phyloP scores from a whole-genome alignment of 1,284 basidiomycete species.

The Ustilago hordei region DNA sequence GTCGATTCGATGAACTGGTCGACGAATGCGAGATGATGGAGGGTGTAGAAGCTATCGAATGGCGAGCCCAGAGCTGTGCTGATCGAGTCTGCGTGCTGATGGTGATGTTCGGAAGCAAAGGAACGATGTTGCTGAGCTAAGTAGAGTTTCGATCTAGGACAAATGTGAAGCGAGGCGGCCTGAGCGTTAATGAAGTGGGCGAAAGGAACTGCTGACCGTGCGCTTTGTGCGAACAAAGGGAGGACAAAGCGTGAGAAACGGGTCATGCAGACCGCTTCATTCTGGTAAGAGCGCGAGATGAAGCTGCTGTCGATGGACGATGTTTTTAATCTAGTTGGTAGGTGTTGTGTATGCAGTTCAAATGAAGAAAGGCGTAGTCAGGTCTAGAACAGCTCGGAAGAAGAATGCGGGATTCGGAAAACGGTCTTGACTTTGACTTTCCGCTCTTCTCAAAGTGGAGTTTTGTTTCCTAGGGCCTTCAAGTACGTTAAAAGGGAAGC shows the following conservation, averaged over 20 bases:
- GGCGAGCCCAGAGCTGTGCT: not conserved
- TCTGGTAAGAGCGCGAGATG: not conserved
- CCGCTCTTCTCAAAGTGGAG: not conserved
- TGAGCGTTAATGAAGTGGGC: conserved; percentile 5
- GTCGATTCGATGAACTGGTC: not conserved
- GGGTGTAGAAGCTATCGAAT: not conserved
- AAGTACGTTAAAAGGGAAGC: no score
- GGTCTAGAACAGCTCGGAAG: conserved; percentile 7
- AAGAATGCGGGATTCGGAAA: not conserved
- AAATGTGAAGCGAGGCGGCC: not conserved
- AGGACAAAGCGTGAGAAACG: not conserved
- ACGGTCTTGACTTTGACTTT: not conserved
- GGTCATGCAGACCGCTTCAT: not conserved
- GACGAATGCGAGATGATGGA: not conserved
- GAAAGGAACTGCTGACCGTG: conserved; percentile 21
- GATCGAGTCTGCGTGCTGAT: not conserved
- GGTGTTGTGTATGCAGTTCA: not conserved
- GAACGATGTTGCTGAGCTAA: not conserved
- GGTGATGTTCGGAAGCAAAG: not conserved
- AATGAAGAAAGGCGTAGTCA: not conserved
- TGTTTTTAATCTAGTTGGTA: not conserved
- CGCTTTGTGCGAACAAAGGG: not conserved
- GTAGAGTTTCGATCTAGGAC: not conserved
- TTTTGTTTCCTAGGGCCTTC: not conserved
- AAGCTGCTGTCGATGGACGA: no score